Evolutionary conservation across 164 flowering plant genomes (phyloP).

Genomic region (Magnolia kwangsiensis): DNA sequence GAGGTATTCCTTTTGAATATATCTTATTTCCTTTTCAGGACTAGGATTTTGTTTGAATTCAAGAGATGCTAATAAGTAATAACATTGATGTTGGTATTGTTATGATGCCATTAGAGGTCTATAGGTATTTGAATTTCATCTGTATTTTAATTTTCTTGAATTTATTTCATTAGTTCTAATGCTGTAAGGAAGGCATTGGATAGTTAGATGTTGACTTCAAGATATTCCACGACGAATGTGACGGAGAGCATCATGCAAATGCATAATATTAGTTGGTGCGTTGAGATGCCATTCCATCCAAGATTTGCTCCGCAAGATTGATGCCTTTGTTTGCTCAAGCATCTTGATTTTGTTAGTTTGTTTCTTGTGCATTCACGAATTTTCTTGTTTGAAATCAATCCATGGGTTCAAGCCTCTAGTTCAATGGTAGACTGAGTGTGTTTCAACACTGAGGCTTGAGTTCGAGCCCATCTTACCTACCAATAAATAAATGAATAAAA

Average conservation of each 20-base stretch:
- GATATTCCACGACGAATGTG: neutral
- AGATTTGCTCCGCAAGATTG: neutral
- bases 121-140: neutral
- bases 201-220: neutral
- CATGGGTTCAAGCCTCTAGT: too few relatives aligned
- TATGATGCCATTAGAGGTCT: neutral
- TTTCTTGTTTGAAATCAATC: neutral
- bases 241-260: neutral
- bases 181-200: neutral
- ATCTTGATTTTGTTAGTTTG: neutral
- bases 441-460: too few relatives aligned
- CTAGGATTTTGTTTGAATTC: neutral
- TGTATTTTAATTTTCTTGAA: conserved; percentile 7
- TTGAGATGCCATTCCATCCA: neutral
- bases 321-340: neutral
- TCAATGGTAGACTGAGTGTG: too few relatives aligned
- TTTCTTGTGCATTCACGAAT: neutral
- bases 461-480: too few relatives aligned
- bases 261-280: neutral
- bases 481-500: too few relatives aligned
- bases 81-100: neutral
- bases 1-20: conserved; percentile 52
- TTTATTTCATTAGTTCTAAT: neutral
- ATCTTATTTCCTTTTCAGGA: neutral
- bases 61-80: neutral